Percentiles rank a stretch among this genome's conserved stretches.
phyloP scores from a whole-genome alignment of 2,329 filamentous ascomycete species.

The Tolypocladium guangdongense region DNA sequence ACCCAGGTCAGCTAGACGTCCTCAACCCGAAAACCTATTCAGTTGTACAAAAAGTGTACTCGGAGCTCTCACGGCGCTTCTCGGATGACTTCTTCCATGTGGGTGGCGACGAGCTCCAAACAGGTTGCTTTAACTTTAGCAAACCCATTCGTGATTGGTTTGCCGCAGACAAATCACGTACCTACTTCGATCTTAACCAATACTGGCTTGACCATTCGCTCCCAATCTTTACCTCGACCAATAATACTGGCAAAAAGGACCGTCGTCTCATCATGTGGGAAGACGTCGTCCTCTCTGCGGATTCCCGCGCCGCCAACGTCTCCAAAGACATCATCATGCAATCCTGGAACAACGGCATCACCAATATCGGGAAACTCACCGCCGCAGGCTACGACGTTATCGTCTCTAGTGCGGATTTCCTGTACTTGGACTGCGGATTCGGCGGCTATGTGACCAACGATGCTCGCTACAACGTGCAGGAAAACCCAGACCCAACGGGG shows the following conservation, averaged over 20 bases:
- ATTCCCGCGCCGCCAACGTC: slow-evolving; percentile 32
- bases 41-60: slow-evolving; percentile 41
- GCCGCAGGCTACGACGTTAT: slow-evolving; percentile 40
- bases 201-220: slow-evolving; percentile 41
- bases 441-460: slow-evolving; percentile 45
- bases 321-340: slow-evolving; percentile 42
- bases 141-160: slow-evolving; percentile 37
- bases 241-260: slow-evolving; percentile 18
- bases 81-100: slow-evolving; percentile 43
- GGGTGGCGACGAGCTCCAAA: slow-evolving; percentile 44
- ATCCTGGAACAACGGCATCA: slow-evolving; percentile 41
- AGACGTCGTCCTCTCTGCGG: slow-evolving; percentile 32
- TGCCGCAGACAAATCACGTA: slow-evolving; percentile 27
- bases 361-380: slow-evolving; percentile 40
- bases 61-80: slow-evolving; percentile 38
- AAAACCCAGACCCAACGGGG: slow-evolving; percentile 32
- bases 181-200: slow-evolving; percentile 39
- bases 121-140: slow-evolving; percentile 45
- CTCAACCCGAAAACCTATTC: slow-evolving; percentile 45
- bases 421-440: slow-evolving; percentile 46
- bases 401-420: slow-evolving; percentile 43
- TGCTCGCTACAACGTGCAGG: slow-evolving; percentile 41
- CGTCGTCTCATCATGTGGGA: slow-evolving; percentile 49
- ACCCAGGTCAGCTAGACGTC: slow-evolving; percentile 45
- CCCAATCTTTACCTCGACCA: slow-evolving; percentile 31